Evolutionary conservation across 1,284 basidiomycete species (phyloP), one percentile per base, ranked within the genome.

Genomic region (Anthracocystis walkeri): DNA sequence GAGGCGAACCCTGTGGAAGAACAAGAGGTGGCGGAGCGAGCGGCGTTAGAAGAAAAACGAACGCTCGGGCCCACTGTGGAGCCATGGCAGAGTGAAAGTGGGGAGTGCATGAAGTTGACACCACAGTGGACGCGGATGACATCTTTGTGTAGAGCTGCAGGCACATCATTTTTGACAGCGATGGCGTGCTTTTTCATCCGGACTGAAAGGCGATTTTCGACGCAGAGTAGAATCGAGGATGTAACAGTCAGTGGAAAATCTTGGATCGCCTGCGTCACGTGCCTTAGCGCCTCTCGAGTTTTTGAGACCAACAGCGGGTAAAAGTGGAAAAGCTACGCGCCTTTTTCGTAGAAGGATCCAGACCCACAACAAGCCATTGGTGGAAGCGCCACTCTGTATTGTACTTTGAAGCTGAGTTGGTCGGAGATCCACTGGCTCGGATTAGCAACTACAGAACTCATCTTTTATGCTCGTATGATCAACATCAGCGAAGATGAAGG

Each of bases 171-270:
- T 20, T 18, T 4, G 16, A 41, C 12, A n/a, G n/a, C 54, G 53
- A 70, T 70, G 67, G 67, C 67, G 67, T 70, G 67, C 52, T 70
- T 60, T 41, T 29, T 23, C 14, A 35, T 35, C 20, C 27, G 14
- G 40, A 3, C 12, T 23, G 11, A 12, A 50, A 35, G 35, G 35
- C 29, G 12, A 38, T 23, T 21, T 33, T 21, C 12, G 21, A 4
- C 8, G 20, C 11, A 5, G 12, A 40, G 7, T 7, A n/a, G 29
- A 33, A 16, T n/a, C 12, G 29, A 8, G 4, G 52, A n/a, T 44
- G 18, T 54, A 58, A 50, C 31, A 50, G 4, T 7, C 11, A 3
- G 12, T 8, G 11, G 4, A 18, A 45, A 44, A 18, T n/a, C n/a
- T n/a, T n/a, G n/a, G 25, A 14, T 27, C 27, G 54, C 35, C 45